Percentiles rank a stretch among this genome's conserved stretches.
phyloP scores from a whole-genome alignment of 2,329 filamentous ascomycete species.

The Cladosporium velox region DNA sequence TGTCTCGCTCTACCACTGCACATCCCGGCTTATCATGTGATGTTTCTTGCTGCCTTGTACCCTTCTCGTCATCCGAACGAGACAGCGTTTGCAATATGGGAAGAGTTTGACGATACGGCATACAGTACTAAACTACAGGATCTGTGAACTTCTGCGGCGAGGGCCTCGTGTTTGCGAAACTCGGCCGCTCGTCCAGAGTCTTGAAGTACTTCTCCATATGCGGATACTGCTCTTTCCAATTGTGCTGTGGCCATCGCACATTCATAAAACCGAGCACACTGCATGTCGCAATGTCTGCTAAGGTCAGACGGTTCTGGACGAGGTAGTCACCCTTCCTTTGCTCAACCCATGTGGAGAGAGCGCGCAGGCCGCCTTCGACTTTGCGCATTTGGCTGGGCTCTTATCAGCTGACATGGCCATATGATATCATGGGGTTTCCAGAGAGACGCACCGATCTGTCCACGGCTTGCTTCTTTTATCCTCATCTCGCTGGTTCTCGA shows the following conservation, averaged over 20 bases:
- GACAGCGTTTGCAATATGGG: neutral
- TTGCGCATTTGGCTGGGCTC: conserved; percentile 38
- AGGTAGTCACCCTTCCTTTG: conserved; percentile 33
- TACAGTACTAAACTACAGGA: conserved; percentile 39
- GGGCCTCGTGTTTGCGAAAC: conserved; percentile 40
- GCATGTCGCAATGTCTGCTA: conserved; percentile 41
- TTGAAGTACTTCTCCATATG: conserved; percentile 48
- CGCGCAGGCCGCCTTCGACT: conserved; percentile 39
- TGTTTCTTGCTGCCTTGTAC: neutral
- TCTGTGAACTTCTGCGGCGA: conserved; percentile 40
- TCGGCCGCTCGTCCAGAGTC: conserved; percentile 47
- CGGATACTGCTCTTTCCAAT: conserved; percentile 40
- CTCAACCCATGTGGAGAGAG: conserved; percentile 36
- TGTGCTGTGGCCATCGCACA: conserved; percentile 37
- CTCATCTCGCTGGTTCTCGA: conserved; percentile 36
- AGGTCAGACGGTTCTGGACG: conserved; percentile 36
- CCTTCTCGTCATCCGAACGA: neutral
- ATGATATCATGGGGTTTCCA: neutral
- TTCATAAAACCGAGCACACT: conserved; percentile 40
- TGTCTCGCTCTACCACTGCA: neutral
- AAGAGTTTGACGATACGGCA: neutral
- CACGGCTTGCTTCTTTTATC: conserved; percentile 37
- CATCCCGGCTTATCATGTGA: neutral
- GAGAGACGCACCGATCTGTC: conserved; percentile 27
- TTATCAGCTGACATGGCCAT: neutral